phyloP scores from a whole-genome alignment of 2,329 filamentous ascomycete genomes.

The Nothopassalora personata region DNA sequence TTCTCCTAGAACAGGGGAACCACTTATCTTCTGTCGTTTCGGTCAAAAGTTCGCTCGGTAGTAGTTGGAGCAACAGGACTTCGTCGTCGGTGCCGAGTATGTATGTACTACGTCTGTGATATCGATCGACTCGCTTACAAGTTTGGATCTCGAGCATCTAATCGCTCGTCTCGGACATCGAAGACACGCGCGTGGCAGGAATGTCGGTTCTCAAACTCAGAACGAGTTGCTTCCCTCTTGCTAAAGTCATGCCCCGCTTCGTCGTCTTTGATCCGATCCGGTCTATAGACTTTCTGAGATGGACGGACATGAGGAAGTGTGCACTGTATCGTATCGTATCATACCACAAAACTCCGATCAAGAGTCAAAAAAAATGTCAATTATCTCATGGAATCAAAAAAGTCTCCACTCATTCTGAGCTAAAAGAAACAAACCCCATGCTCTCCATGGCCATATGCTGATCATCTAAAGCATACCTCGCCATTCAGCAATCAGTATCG shows the following conservation, averaged over 20 bases:
- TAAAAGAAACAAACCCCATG: background rate
- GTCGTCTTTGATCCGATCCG: no score
- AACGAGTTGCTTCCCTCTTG: no score
- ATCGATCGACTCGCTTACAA: no score
- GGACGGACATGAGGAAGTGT: background rate
- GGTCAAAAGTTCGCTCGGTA: background rate
- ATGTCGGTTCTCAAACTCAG: no score
- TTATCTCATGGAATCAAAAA: background rate
- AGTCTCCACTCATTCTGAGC: background rate
- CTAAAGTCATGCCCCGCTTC: no score
- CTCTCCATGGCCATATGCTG: background rate
- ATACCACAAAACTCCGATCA: background rate
- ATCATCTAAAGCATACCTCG: slow-evolving; percentile 1
- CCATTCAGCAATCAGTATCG: background rate
- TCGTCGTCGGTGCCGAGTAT: background rate
- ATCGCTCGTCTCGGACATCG: no score
- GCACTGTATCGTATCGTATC: background rate
- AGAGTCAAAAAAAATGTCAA: background rate
- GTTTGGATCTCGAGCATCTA: no score
- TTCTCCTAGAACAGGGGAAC: background rate
- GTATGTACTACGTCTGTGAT: no score
- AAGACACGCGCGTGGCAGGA: no score
- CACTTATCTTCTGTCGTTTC: background rate
- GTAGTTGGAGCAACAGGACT: background rate
- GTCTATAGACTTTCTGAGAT: no score